These are phyloP conservation scores for Pyrenopolyporus hunteri DNA, from an alignment of 495 filamentous ascomycete species.

Conservation along the genomic window DNA sequence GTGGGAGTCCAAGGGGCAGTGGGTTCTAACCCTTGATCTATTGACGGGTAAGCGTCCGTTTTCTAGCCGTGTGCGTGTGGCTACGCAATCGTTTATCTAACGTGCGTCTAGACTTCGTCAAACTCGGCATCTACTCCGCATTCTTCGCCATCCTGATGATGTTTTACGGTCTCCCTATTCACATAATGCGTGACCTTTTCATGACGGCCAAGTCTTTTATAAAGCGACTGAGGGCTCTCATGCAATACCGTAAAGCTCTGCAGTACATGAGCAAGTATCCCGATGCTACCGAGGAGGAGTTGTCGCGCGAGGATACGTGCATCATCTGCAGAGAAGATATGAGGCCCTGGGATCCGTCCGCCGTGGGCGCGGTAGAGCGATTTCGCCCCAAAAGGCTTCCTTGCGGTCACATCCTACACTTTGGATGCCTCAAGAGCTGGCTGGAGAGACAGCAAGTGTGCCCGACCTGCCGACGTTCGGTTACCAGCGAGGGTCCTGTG, in stretches of 20 bases:
- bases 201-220: constrained; percentile 90
- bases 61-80: background rate
- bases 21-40: constrained; percentile 88
- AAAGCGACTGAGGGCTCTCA: constrained; percentile 82
- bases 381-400: constrained; percentile 92
- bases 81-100: constrained; percentile 33
- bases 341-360: constrained; percentile 68
- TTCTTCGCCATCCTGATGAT: constrained; percentile 93
- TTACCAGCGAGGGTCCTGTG: constrained; percentile 53
- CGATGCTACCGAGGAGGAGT: constrained; percentile 87
- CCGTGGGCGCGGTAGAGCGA: constrained; percentile 69
- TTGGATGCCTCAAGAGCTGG: constrained; percentile 94
- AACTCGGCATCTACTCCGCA: constrained; percentile 82
- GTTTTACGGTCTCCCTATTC: constrained; percentile 94
- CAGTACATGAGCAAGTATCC: constrained; percentile 91
- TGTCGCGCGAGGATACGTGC: constrained; percentile 85
- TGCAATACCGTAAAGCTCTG: constrained; percentile 86
- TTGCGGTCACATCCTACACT: constrained; percentile 94
- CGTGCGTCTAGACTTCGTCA: constrained; percentile 73
- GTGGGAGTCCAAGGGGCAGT: constrained; percentile 96
- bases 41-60: constrained; percentile 65
- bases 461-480: constrained; percentile 88
- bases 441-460: constrained; percentile 98
- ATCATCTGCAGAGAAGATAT: constrained; percentile 98
- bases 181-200: constrained; percentile 94